These are phyloP conservation scores for Fusarium sp. DNA, from an alignment of 2,329 filamentous ascomycete genomes.

Conservation along the genomic window DNA sequence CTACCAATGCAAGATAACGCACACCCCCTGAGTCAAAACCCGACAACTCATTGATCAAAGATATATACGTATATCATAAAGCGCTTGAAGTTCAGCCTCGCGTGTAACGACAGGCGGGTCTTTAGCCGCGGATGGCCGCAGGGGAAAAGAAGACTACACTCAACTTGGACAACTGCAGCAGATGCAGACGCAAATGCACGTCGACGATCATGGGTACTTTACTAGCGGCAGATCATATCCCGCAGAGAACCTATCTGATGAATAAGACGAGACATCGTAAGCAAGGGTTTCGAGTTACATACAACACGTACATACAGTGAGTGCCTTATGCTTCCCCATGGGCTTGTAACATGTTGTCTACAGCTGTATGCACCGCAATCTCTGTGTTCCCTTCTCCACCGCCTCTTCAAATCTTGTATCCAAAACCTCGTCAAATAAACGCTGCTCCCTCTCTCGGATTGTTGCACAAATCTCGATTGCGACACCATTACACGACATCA, in stretches of 20 bases:
- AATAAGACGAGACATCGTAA: constrained; percentile 4
- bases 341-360: not conserved
- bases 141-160: constrained; percentile 21
- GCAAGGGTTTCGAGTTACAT: constrained; percentile 10
- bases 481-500: constrained; percentile 34
- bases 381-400: constrained; percentile 23
- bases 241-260: constrained; percentile 5
- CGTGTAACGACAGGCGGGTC: constrained; percentile 35
- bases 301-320: not conserved
- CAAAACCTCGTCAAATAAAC: constrained; percentile 8
- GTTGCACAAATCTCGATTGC: constrained; percentile 45
- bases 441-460: not conserved
- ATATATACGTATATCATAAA: not conserved
- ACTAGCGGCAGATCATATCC: constrained; percentile 22
- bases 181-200: constrained; percentile 4
- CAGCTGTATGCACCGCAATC: not conserved
- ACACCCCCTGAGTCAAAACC: constrained; percentile 12
- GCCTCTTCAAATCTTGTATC: constrained; percentile 9
- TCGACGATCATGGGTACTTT: constrained; percentile 10
- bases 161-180: constrained; percentile 17
- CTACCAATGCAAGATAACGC: constrained; percentile 38
- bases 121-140: constrained; percentile 28
- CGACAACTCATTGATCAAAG: not conserved
- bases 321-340: not conserved
- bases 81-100: constrained; percentile 17